Base-by-base conservation (phyloP, 306 rosid genomes). In the Oemleria cerasiformis region DNA sequence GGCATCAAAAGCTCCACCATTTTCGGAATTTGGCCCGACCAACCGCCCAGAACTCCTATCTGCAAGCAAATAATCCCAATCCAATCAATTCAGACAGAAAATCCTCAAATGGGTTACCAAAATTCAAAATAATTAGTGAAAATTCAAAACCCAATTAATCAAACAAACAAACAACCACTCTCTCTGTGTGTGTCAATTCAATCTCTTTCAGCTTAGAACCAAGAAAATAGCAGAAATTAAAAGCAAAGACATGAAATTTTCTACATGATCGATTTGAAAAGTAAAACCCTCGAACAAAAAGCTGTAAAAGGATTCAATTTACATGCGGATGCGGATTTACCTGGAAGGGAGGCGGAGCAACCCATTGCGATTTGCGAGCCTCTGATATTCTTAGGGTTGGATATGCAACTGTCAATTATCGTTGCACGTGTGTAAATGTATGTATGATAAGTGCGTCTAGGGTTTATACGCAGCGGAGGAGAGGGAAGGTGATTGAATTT, bases 331-430 rank as follows among this genome's bases (percentile, higher is more conserved):
- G 15, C 17, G 54, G 36, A 72, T 19, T 77, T 78, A 90, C 98
- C 94, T 16, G 89, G 88, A 77, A 82, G 42, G 79, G 98, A 93
- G 43, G 94, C 79, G 20, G 92, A 82, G 84, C 97, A 90, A 81
- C 97, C 98, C 98, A 93, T 75, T 41, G 53, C 51, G 38, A 70
- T 30, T 50, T 13, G 71, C 62, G 53, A 78, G 20, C 20, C 39
- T 56, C 42, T 17, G 70, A 39, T 34, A 45, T 59, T 34, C 21
- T 51, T 54, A 39, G 36, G 36, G 36, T 61, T 38, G 17, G 16
- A 60, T 16, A 36, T 38, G 44, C 44, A 61, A n/a, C 66, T 61
- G 45, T 39, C 17, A 38, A 36, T 38, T 4, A 61, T 13, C n/a
- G 39, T 63, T 23, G 49, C 23, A 20, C 14, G 42, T 34, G 50